A percentile compares a stretch with the other conserved stretches of the same genome.
These are phyloP conservation scores for Sarocladium kiliense DNA, from an alignment of 2,329 filamentous ascomycete species.

Conservation along the genomic window DNA sequence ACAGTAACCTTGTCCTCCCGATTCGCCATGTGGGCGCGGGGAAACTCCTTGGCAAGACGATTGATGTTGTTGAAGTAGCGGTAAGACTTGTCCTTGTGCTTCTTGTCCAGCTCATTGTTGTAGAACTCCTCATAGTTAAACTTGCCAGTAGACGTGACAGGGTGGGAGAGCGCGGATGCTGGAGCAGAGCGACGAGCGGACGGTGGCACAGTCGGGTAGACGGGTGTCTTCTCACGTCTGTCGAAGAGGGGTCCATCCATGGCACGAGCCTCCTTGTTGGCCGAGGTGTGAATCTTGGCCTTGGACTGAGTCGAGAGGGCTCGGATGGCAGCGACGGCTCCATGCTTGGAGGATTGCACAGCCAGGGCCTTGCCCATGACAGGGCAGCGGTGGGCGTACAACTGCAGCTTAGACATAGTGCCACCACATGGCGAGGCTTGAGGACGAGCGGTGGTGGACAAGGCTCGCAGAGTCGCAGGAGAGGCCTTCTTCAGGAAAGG, in stretches of 20 bases:
- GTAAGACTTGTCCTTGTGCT: conserved; percentile 99
- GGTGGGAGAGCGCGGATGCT: conserved; percentile 17
- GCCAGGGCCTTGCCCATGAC: conserved; percentile 98
- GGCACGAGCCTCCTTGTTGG: conserved; percentile 70
- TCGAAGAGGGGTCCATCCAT: conserved; percentile 56
- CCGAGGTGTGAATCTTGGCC: conserved; percentile 77
- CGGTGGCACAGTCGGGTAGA: neutral
- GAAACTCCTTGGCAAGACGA: conserved; percentile 91
- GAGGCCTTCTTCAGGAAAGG: conserved; percentile 95
- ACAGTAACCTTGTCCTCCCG: conserved; percentile 86
- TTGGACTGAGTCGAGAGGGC: conserved; percentile 45
- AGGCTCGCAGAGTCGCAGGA: conserved; percentile 81
- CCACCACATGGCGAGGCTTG: conserved; percentile 68
- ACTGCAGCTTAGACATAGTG: conserved; percentile 94
- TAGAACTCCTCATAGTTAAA: conserved; percentile 95
- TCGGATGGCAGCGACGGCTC: conserved; percentile 44
- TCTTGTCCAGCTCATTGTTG: conserved; percentile 84
- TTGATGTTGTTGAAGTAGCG: conserved; percentile 99
- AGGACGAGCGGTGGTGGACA: conserved; percentile 66
- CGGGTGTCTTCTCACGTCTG: conserved; percentile 37
- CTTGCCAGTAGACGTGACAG: conserved; percentile 40
- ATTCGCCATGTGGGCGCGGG: conserved; percentile 83
- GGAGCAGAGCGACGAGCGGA: conserved; percentile 13
- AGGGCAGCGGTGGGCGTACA: conserved; percentile 89
- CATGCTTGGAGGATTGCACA: conserved; percentile 64